These are phyloP conservation scores for Agrocybe chaxingu DNA, from an alignment of 768 basidiomycete species.

Conservation along the genomic window DNA sequence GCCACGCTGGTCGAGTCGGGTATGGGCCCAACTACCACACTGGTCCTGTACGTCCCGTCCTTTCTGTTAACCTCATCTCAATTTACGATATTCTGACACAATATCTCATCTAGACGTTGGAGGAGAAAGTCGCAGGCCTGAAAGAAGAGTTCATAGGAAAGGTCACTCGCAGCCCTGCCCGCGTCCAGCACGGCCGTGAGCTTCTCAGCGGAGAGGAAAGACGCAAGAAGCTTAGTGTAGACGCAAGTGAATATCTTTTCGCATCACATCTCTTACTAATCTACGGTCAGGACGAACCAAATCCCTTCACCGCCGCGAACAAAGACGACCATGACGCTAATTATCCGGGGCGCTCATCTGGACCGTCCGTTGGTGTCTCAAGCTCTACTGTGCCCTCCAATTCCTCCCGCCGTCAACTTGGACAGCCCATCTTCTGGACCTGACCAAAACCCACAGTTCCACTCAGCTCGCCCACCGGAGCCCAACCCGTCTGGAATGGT, in stretches of 20 bases:
- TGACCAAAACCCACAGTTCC: neutral
- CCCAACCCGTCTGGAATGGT: conserved; percentile 9
- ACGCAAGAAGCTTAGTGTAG: conserved; percentile 21
- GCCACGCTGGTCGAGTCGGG: conserved; percentile 41
- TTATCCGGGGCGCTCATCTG: neutral
- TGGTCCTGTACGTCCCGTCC: conserved; percentile 27
- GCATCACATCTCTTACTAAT: neutral
- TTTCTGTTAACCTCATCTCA: neutral
- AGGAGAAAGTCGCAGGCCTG: conserved; percentile 22
- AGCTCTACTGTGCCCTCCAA: too few relatives aligned
- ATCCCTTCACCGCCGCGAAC: conserved; percentile 18
- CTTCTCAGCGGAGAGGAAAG: conserved; percentile 22
- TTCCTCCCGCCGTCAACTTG: too few relatives aligned
- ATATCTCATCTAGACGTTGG: conserved; percentile 14
- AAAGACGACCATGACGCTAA: conserved; percentile 3
- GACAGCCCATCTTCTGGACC: too few relatives aligned
- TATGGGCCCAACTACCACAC: conserved; percentile 38
- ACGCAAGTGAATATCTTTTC: conserved; percentile 13
- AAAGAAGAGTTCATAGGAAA: conserved; percentile 27
- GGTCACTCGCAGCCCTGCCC: conserved; percentile 21
- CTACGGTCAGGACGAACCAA: conserved; percentile 18
- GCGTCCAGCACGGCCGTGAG: conserved; percentile 22
- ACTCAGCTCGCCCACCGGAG: neutral
- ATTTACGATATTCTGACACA: too few relatives aligned
- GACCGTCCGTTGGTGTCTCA: neutral